phyloP scores from a whole-genome alignment of 495 filamentous ascomycete genomes.

The Aspergillus saccharolyticus region DNA sequence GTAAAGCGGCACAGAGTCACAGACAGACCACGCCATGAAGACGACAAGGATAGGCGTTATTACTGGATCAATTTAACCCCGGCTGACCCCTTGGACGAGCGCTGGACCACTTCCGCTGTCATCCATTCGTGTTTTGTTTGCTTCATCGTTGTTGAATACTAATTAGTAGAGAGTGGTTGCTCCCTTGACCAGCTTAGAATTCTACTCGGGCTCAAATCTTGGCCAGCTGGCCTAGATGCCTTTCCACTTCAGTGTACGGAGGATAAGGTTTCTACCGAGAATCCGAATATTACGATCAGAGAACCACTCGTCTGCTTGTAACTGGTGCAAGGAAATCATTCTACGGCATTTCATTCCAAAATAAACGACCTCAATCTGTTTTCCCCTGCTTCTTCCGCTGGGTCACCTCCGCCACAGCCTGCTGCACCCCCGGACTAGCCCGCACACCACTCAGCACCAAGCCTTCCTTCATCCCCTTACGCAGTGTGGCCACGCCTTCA shows the following conservation, averaged over 20 bases:
- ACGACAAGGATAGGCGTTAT: background rate
- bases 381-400: constrained; percentile 44
- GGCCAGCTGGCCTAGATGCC: background rate
- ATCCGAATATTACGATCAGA: background rate
- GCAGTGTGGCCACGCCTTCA: constrained; percentile 52
- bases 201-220: background rate
- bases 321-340: background rate
- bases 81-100: background rate
- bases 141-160: too few relatives aligned
- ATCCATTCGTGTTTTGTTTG: too few relatives aligned
- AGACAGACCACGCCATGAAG: background rate
- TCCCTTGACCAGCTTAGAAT: background rate
- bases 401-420: constrained; percentile 61
- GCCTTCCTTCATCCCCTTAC: constrained; percentile 68
- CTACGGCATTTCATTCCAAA: background rate
- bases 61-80: background rate
- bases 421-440: constrained; percentile 67
- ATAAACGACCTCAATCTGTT: constrained; percentile 11
- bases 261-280: background rate
- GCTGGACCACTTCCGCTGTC: too few relatives aligned
- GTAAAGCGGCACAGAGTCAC: background rate
- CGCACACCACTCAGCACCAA: constrained; percentile 70
- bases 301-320: background rate
- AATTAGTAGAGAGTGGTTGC: background rate
- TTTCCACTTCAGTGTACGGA: background rate